Evolutionary conservation across 331 rosid species (phyloP).

Genomic region (Rhamnella rubrinervis): DNA sequence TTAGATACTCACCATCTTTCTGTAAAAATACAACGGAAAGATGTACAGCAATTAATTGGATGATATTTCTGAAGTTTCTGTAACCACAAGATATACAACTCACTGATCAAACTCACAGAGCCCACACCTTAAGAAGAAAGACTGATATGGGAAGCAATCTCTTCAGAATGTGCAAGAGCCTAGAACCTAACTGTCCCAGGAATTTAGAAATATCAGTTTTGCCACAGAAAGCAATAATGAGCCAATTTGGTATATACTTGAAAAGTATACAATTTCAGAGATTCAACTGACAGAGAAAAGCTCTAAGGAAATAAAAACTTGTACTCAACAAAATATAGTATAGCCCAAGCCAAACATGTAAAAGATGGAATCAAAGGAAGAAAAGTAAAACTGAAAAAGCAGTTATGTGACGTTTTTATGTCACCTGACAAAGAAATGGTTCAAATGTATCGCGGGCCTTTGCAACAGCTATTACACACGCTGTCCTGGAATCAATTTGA

Average conservation of each 20-base stretch:
- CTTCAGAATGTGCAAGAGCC: constrained; percentile 87
- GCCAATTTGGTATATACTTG: too few species aligned
- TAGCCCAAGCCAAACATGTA: background rate
- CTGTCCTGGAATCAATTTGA: constrained; percentile 59
- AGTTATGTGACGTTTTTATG: constrained; percentile 10
- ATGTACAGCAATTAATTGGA: constrained; percentile 16
- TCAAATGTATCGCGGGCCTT: constrained; percentile 96
- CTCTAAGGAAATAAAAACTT: background rate
- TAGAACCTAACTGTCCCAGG: constrained; percentile 73
- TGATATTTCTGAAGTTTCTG: constrained; percentile 3
- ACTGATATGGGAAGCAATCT: constrained; percentile 94
- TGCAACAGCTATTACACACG: constrained; percentile 97
- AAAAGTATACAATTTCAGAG: background rate
- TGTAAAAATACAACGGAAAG: constrained; percentile 37
- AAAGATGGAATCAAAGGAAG: constrained; percentile 10
- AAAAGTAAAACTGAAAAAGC: constrained; percentile 1
- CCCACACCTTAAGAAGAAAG: constrained; percentile 84
- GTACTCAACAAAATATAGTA: background rate
- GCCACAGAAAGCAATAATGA: too few species aligned
- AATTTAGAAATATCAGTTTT: constrained; percentile 32
- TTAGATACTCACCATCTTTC: constrained; percentile 94
- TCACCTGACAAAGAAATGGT: constrained; percentile 95
- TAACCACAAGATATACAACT: constrained; percentile 17
- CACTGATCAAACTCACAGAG: constrained; percentile 10
- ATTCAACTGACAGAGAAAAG: background rate